A percentile compares a stretch with the other conserved stretches of the same genome.
Conservation (phyloP, 306 rosid genomes). For the Crotalaria pallida region DNA sequence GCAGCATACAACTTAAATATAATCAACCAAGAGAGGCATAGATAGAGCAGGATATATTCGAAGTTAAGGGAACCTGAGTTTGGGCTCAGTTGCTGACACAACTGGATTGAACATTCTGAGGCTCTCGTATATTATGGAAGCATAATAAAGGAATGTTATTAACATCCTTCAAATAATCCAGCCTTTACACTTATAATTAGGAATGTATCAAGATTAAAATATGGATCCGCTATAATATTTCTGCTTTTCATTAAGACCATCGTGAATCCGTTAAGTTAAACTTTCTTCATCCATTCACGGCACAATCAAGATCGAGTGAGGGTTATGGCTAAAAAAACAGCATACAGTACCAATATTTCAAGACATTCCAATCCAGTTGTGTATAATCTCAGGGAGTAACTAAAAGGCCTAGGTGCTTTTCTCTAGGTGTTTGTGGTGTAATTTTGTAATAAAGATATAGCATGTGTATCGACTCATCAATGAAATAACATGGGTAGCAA, state of each 20-base stretch:
- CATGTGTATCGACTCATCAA: too few relatives aligned
- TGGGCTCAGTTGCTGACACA: not conserved
- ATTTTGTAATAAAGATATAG: too few relatives aligned
- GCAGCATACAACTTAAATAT: not conserved
- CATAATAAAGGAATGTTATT: too few relatives aligned
- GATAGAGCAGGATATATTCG: not conserved
- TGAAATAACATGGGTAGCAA: too few relatives aligned
- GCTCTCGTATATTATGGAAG: not conserved
- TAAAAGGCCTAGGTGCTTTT: too few relatives aligned
- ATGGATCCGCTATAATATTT: not conserved
- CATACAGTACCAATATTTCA: too few relatives aligned
- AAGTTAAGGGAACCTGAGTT: not conserved
- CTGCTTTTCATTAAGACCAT: not conserved
- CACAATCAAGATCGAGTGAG: not conserved
- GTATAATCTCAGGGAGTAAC: too few relatives aligned
- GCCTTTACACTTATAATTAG: not conserved
- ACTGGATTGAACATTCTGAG: not conserved
- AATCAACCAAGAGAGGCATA: not conserved
- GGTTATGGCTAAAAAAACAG: not conserved
- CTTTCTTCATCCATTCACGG: not conserved
- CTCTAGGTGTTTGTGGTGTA: too few relatives aligned
- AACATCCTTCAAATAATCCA: not conserved
- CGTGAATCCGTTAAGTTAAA: not conserved
- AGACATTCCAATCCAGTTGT: too few relatives aligned
- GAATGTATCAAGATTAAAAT: not conserved